Evolutionary conservation across 2,329 filamentous ascomycete species (phyloP).

Genomic region (Xylariaceae sp.): DNA sequence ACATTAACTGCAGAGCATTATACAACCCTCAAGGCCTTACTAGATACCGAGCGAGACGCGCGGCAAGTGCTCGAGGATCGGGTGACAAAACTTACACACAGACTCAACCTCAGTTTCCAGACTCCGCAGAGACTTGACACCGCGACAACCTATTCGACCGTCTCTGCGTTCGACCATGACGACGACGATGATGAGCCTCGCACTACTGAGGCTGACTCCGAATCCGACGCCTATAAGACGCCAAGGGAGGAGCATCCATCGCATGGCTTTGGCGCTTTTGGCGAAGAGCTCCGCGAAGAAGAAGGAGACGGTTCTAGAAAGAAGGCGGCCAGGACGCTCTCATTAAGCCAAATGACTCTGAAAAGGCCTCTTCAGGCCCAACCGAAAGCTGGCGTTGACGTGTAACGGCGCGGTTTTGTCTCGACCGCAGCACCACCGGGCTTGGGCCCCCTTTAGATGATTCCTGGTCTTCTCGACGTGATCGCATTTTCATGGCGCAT

Average conservation of each 20-base stretch:
- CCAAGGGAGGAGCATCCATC: conserved; percentile 49
- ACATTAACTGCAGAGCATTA: conserved; percentile 51
- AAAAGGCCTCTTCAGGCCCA: conserved; percentile 38
- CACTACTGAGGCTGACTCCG: conserved; percentile 34
- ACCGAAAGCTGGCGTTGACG: conserved; percentile 29
- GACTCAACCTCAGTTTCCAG: conserved; percentile 50
- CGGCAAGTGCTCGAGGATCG: conserved; percentile 59
- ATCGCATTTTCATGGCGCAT: conserved; percentile 14
- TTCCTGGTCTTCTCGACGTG: background rate
- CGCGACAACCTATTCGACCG: conserved; percentile 39
- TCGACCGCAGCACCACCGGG: background rate
- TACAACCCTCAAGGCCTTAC: conserved; percentile 51
- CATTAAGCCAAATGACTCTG: conserved; percentile 62
- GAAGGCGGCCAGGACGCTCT: conserved; percentile 65
- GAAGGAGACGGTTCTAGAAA: conserved; percentile 45
- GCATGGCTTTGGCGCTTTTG: conserved; percentile 45
- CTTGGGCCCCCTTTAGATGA: conserved; percentile 1
- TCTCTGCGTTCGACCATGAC: conserved; percentile 48
- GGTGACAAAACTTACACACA: conserved; percentile 55
- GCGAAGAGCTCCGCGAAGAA: conserved; percentile 45
- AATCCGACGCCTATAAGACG: conserved; percentile 55
- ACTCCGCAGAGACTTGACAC: conserved; percentile 41
- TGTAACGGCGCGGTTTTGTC: conserved; percentile 38
- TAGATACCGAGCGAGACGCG: conserved; percentile 60
- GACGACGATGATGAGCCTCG: conserved; percentile 42